Conservation (phyloP, 768 basidiomycete species). For the Leucosporidium creatinivorum region DNA sequence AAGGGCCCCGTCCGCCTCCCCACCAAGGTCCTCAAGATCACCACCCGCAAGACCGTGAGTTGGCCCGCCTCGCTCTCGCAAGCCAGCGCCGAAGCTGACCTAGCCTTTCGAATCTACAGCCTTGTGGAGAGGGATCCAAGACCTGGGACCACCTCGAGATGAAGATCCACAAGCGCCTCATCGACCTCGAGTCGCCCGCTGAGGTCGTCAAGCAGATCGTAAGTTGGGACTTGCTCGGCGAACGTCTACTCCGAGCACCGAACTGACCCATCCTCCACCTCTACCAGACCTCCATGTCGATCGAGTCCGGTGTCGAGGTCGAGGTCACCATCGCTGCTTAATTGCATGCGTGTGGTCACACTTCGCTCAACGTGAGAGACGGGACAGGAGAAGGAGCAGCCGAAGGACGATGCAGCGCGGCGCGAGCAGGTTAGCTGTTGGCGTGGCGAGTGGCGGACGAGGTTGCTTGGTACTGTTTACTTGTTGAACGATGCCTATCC, state of each 20-base stretch:
- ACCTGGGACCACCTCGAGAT: slow-evolving; percentile 99
- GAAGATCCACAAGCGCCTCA: slow-evolving; percentile 98
- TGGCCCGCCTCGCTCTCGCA: background rate
- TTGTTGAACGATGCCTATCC: no score
- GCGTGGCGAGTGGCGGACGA: no score
- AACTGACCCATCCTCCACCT: background rate
- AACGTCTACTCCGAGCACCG: background rate
- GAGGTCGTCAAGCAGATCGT: slow-evolving; percentile 99
- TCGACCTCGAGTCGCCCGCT: slow-evolving; percentile 95
- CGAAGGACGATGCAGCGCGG: no score
- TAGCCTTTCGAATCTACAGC: slow-evolving; percentile 47
- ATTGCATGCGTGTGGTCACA: no score
- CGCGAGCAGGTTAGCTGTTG: no score
- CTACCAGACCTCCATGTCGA: slow-evolving; percentile 84
- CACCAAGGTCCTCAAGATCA: slow-evolving; percentile 97
- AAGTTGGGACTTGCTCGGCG: slow-evolving; percentile 41
- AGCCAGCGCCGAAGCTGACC: background rate
- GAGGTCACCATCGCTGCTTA: slow-evolving; percentile 28
- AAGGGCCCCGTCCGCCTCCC: slow-evolving; percentile 98
- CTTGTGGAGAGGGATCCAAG: slow-evolving; percentile 99
- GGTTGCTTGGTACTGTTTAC: no score
- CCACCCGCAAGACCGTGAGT: slow-evolving; percentile 79
- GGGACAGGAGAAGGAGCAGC: no score
- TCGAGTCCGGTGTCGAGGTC: slow-evolving; percentile 99
- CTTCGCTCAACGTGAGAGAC: no score